These are phyloP conservation scores for Xylariaceae sp. DNA, from an alignment of 2,329 filamentous ascomycete genomes.

Conservation along the genomic window DNA sequence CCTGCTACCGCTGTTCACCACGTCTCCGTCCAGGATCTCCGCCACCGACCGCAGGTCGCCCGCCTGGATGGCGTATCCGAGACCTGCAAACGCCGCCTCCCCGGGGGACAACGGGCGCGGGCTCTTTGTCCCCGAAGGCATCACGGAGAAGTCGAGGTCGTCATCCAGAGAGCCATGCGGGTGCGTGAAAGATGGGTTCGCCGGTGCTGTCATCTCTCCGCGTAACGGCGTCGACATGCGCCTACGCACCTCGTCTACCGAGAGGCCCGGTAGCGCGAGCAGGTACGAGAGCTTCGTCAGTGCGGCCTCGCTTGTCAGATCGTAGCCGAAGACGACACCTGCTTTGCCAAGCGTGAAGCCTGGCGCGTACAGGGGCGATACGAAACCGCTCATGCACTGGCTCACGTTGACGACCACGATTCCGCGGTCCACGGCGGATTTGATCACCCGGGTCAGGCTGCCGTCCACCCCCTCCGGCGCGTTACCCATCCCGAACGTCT, in stretches of 20 bases:
- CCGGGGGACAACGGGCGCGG: conserved; percentile 40
- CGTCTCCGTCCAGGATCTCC: conserved; percentile 62
- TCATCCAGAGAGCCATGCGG: conserved; percentile 51
- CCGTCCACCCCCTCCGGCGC: conserved; percentile 78
- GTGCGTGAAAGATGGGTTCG: conserved; percentile 69
- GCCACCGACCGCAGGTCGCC: conserved; percentile 61
- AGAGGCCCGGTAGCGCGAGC: conserved; percentile 61
- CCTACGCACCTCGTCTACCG: conserved; percentile 58
- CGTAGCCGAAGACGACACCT: conserved; percentile 83
- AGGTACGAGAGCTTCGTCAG: conserved; percentile 88
- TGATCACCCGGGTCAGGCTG: conserved; percentile 70
- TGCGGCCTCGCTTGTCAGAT: conserved; percentile 85
- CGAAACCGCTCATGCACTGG: conserved; percentile 75
- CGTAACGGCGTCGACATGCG: conserved; percentile 71
- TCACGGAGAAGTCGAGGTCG: conserved; percentile 33
- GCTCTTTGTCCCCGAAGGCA: conserved; percentile 56
- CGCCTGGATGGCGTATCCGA: conserved; percentile 74
- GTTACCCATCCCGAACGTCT: conserved; percentile 92
- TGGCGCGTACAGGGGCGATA: conserved; percentile 71
- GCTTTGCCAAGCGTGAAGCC: conserved; percentile 73
- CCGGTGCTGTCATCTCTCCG: conserved; percentile 78
- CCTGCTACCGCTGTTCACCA: conserved; percentile 47
- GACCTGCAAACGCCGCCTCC: conserved; percentile 64
- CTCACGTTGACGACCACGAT: conserved; percentile 87
- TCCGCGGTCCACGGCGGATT: conserved; percentile 70